Conservation (phyloP, 2,329 filamentous ascomycete genomes). For the Hymenoscyphus repandus region DNA sequence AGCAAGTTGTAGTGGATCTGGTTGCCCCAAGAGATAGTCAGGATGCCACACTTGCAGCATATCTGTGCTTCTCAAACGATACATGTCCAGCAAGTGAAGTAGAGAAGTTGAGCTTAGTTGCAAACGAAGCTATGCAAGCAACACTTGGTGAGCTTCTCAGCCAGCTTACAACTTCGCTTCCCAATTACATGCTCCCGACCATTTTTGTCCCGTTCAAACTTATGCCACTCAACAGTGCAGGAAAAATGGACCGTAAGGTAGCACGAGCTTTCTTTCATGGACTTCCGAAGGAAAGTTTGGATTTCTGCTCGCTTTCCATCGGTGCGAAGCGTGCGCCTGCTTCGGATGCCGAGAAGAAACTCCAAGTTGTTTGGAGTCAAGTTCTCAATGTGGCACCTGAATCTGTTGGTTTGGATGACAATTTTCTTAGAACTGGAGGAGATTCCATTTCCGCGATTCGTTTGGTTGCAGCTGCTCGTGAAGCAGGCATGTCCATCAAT, state of each 20-base stretch:
- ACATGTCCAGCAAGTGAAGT: neutral
- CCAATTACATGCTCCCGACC: no score
- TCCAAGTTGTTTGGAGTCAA: conserved; percentile 7
- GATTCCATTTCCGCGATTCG: conserved; percentile 42
- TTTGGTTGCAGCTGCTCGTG: conserved; percentile 29
- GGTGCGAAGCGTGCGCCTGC: neutral
- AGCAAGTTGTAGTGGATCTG: neutral
- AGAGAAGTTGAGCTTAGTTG: no score
- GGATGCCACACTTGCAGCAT: neutral
- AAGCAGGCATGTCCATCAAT: conserved; percentile 29
- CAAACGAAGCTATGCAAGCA: no score
- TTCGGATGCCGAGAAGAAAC: conserved; percentile 6
- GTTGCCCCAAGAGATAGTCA: neutral
- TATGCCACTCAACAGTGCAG: no score
- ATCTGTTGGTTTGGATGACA: conserved; percentile 28
- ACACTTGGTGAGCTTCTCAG: neutral
- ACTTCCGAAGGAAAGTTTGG: neutral
- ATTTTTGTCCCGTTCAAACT: no score
- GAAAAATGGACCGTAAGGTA: no score
- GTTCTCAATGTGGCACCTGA: conserved; percentile 4
- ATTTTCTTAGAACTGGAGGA: conserved; percentile 42
- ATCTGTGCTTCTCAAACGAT: neutral
- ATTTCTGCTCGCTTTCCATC: conserved; percentile 1
- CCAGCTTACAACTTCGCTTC: no score
- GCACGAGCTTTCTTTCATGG: no score